These are phyloP conservation scores for Acer campestre DNA, from an alignment of 345 rosid genomes.

Conservation along the genomic window DNA sequence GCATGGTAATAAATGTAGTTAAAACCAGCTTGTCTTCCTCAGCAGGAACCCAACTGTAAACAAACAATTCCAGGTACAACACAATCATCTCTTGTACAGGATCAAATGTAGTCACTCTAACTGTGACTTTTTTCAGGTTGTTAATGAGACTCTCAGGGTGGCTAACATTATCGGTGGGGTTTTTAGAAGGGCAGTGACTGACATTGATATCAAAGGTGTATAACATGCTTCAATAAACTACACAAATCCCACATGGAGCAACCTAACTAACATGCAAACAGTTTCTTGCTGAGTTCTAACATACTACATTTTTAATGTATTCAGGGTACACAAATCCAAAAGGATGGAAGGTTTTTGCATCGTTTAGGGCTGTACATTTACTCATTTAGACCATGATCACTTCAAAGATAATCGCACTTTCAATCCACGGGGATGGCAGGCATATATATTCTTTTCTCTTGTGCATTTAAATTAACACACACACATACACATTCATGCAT, in stretches of 20 bases:
- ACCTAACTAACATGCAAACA: background rate
- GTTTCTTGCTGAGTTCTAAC: background rate
- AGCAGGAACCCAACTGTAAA: slow-evolving; percentile 80
- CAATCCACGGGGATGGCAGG: slow-evolving; percentile 98
- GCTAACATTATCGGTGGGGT: slow-evolving; percentile 93
- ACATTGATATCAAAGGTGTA: slow-evolving; percentile 57
- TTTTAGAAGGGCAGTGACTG: slow-evolving; percentile 55
- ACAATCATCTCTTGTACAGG: background rate
- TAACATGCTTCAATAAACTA: background rate
- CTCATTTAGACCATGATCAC: slow-evolving; percentile 48
- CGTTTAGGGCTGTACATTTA: slow-evolving; percentile 91
- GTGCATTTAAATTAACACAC: background rate
- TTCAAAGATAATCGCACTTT: slow-evolving; percentile 91
- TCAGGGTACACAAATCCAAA: background rate
- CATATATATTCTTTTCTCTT: background rate
- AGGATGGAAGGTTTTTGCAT: slow-evolving; percentile 96
- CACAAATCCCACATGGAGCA: too few relatives aligned
- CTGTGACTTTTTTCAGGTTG: slow-evolving; percentile 49
- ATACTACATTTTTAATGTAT: background rate
- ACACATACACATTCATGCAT: background rate
- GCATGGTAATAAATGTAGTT: too few relatives aligned
- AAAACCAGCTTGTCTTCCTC: slow-evolving; percentile 84
- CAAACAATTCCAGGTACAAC: background rate
- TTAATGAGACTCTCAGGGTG: slow-evolving; percentile 90
- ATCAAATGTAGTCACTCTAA: too few relatives aligned